A percentile compares a stretch with the other conserved stretches of the same genome.
Evolutionary conservation across 306 rosid species (phyloP).

Genomic region (Leucaena leucocephala): DNA sequence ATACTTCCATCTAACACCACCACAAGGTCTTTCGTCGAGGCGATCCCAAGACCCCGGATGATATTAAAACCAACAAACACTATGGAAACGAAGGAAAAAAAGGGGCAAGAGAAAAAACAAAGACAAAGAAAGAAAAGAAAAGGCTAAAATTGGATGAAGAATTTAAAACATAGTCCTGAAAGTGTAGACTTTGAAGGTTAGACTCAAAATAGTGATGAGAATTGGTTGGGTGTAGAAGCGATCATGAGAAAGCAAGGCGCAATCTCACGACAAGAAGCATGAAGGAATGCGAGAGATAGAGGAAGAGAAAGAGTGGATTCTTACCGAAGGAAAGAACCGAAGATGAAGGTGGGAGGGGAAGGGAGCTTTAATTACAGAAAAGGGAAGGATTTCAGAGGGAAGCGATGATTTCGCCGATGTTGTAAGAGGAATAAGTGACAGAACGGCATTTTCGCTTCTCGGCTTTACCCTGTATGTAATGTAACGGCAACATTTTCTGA

Average conservation of each 20-base stretch:
- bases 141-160: not conserved
- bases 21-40: slow-evolving; percentile 42
- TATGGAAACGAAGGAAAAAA: not conserved
- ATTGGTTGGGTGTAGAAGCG: not conserved
- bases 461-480: slow-evolving; percentile 14
- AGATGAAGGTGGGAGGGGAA: slow-evolving; percentile 37
- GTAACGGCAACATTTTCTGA: slow-evolving; percentile 31
- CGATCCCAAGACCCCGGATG: slow-evolving; percentile 39
- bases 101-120: not conserved
- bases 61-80: not conserved
- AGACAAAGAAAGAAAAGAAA: not conserved
- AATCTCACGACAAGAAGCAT: slow-evolving; percentile 39
- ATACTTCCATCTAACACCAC: slow-evolving; percentile 16
- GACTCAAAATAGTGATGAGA: not conserved
- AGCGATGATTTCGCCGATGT: slow-evolving; percentile 45
- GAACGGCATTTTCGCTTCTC: slow-evolving; percentile 54
- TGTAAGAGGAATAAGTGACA: not conserved
- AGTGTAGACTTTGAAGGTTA: not conserved
- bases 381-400: slow-evolving; percentile 12
- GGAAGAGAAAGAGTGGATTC: slow-evolving; percentile 78
- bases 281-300: slow-evolving; percentile 32
- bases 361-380: slow-evolving; percentile 46
- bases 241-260: not conserved
- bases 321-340: slow-evolving; percentile 68
- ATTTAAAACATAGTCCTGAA: not conserved